Conservation (phyloP, 2,329 filamentous ascomycete genomes). For the Hypoxylon sp. region DNA sequence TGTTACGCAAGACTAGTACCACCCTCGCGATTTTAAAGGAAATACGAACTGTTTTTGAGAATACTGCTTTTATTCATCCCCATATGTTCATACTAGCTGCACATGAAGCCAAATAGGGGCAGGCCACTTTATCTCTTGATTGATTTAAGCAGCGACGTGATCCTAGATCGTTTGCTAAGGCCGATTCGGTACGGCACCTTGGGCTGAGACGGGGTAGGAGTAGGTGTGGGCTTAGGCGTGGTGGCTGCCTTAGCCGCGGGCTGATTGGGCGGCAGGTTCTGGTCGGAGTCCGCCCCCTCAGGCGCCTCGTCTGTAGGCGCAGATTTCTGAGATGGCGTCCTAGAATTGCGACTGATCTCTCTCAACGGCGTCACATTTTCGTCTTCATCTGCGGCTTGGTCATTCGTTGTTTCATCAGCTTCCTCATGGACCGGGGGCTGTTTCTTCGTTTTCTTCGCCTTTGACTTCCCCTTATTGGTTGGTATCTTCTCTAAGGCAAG, state of each 20-base stretch:
- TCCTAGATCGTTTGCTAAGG: constrained; percentile 60
- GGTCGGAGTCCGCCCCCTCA: constrained; percentile 15
- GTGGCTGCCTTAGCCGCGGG: constrained; percentile 33
- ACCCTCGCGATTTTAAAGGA: not conserved
- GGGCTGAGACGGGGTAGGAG: constrained; percentile 44
- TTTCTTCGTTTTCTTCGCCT: constrained; percentile 28
- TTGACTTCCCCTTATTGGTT: constrained; percentile 20
- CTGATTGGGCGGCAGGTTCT: constrained; percentile 31
- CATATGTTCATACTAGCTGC: not conserved
- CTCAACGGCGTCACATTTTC: constrained; percentile 30
- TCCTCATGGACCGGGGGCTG: constrained; percentile 14
- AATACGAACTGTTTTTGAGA: not conserved
- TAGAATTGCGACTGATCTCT: constrained; percentile 42
- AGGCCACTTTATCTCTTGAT: constrained; percentile 55
- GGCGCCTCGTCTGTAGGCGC: constrained; percentile 14
- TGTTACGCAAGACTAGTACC: constrained; percentile 2
- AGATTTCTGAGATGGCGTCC: constrained; percentile 26
- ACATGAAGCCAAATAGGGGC: not conserved
- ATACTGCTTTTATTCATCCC: not conserved
- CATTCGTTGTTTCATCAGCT: constrained; percentile 15
- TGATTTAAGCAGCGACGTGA: constrained; percentile 59
- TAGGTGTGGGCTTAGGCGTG: constrained; percentile 37
- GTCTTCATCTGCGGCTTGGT: constrained; percentile 4
- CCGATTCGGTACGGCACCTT: constrained; percentile 60
- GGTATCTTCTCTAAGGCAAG: constrained; percentile 11